Conservation (phyloP, 495 filamentous ascomycete genomes). For the Trichoderma orchidacearum region DNA sequence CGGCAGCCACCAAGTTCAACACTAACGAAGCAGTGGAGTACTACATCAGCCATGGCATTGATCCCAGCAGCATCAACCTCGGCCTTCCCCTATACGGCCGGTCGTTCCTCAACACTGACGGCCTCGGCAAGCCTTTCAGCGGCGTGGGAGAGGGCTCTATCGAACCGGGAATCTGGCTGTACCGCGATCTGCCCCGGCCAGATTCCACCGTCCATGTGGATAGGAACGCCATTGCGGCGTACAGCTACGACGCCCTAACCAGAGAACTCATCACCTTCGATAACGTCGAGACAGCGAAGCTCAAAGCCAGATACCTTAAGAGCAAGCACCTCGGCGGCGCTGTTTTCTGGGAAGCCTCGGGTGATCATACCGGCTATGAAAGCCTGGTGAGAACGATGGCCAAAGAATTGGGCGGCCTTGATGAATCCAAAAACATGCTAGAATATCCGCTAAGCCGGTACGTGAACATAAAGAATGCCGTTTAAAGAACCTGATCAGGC, state of each 20-base stretch:
- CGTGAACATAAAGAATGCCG: conserved; percentile 42
- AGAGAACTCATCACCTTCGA: conserved; percentile 69
- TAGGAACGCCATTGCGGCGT: conserved; percentile 43
- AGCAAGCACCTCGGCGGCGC: conserved; percentile 54
- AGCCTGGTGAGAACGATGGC: conserved; percentile 54
- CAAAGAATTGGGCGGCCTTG: conserved; percentile 35
- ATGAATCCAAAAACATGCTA: conserved; percentile 47
- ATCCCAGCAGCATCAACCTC: conserved; percentile 56
- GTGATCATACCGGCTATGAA: conserved; percentile 45
- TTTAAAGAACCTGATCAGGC: background rate
- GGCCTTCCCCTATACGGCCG: conserved; percentile 83
- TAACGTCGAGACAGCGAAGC: conserved; percentile 38
- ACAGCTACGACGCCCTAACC: conserved; percentile 47
- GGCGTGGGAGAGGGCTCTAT: conserved; percentile 53
- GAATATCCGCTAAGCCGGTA: conserved; percentile 56
- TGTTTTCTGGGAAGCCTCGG: conserved; percentile 87
- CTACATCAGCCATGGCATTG: conserved; percentile 52
- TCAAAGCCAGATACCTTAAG: conserved; percentile 55
- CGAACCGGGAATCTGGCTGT: conserved; percentile 74
- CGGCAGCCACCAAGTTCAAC: conserved; percentile 49
- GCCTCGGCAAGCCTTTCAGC: conserved; percentile 51
- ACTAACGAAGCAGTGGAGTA: conserved; percentile 51
- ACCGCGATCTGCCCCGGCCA: conserved; percentile 42
- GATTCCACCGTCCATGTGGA: conserved; percentile 36
- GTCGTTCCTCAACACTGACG: conserved; percentile 57